phyloP scores from a whole-genome alignment of 129 eudicot genomes.

The Apium graveolens region DNA sequence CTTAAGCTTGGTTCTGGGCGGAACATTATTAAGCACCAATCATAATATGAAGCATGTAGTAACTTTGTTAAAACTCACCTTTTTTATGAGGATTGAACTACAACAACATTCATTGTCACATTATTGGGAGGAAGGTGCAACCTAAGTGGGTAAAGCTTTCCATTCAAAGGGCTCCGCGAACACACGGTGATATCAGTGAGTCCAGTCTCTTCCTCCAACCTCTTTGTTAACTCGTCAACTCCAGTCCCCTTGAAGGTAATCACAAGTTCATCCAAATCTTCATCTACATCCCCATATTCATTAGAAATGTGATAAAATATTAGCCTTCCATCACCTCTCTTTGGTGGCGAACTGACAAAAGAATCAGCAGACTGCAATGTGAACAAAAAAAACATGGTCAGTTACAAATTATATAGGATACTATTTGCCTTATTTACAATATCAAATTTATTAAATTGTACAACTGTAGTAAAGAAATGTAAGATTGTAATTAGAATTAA shows the following conservation, averaged over 20 bases:
- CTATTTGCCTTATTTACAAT: not conserved
- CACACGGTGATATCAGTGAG: constrained; percentile 51
- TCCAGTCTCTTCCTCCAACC: constrained; percentile 56
- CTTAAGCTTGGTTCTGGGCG: not conserved
- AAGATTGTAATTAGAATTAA: not conserved
- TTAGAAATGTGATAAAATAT: constrained; percentile 58
- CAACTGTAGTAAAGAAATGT: not conserved
- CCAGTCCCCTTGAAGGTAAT: constrained; percentile 56
- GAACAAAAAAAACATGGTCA: not conserved
- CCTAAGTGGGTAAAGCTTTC: constrained; percentile 71
- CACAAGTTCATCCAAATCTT: constrained; percentile 40
- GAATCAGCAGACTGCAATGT: constrained; percentile 49
- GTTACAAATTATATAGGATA: not conserved
- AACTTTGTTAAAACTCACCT: constrained; percentile 11
- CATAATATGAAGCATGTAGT: not conserved
- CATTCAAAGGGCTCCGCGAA: constrained; percentile 64
- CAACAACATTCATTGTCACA: constrained; percentile 63
- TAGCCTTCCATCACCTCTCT: constrained; percentile 55
- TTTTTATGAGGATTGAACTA: constrained; percentile 47
- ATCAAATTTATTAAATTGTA: not conserved
- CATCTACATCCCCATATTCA: constrained; percentile 42
- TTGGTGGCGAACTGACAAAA: constrained; percentile 31
- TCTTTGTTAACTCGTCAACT: constrained; percentile 54
- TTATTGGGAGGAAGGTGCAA: constrained; percentile 83
- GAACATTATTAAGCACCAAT: not conserved